Conservation (phyloP, 208 protist genomes). For the Acanthamoeba castellanii region DNA sequence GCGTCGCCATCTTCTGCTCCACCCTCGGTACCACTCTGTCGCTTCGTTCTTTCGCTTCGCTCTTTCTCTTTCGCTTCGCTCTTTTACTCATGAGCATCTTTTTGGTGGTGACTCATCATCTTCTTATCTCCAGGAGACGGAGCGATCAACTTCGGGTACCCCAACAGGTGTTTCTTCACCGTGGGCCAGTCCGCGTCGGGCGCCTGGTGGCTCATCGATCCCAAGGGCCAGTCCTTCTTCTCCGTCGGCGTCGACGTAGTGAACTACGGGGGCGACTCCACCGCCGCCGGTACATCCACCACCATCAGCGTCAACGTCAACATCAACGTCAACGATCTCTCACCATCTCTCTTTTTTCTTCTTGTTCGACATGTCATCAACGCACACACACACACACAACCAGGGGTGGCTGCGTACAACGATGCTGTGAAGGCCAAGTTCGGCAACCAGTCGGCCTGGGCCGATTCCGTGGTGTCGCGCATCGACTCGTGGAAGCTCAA, state of each 20-base stretch:
- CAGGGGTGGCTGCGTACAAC: neutral
- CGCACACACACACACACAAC: too few relatives aligned
- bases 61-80: too few relatives aligned
- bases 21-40: too few relatives aligned
- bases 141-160: neutral
- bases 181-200: neutral
- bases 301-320: neutral
- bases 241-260: neutral
- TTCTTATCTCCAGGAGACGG: neutral
- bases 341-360: neutral
- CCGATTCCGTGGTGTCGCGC: neutral
- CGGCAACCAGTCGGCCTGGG: conserved; percentile 2
- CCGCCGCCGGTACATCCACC: neutral
- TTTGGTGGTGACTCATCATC: too few relatives aligned
- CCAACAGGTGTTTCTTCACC: conserved; percentile 25
- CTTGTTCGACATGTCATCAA: too few relatives aligned
- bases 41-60: too few relatives aligned
- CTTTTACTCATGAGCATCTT: too few relatives aligned
- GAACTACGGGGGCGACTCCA: neutral
- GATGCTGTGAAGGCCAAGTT: neutral
- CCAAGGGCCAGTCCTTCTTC: neutral
- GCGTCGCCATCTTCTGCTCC: too few relatives aligned
- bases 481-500: neutral
- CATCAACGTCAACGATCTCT: neutral
- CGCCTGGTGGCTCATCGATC: conserved; percentile 10